Conservation (phyloP, 352 stramenopile species). For the Pythium coloratum region DNA sequence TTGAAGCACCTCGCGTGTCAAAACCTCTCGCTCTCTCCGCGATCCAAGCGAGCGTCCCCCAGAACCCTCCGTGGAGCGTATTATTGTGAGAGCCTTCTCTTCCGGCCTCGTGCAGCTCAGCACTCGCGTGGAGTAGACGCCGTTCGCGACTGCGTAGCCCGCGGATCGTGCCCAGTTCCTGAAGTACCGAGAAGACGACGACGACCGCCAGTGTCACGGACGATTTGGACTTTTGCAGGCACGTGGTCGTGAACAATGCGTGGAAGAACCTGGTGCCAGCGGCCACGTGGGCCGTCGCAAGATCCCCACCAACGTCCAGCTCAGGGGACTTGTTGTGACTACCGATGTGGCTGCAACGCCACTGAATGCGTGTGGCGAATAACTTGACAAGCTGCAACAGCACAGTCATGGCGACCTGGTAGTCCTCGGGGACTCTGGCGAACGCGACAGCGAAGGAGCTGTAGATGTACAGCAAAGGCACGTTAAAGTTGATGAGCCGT, state of each 20-base stretch:
- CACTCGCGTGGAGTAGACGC: too few species aligned
- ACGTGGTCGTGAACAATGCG: constrained; percentile 11
- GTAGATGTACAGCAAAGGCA: background rate
- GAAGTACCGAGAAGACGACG: background rate
- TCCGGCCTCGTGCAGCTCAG: too few species aligned
- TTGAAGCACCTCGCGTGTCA: too few species aligned
- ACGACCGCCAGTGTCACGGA: background rate
- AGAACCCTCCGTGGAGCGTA: too few species aligned
- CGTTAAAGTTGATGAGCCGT: background rate
- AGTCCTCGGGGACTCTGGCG: background rate
- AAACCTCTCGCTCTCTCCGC: too few species aligned
- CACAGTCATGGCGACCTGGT: background rate
- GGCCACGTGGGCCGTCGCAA: constrained; percentile 5
- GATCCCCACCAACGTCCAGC: background rate
- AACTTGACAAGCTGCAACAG: background rate
- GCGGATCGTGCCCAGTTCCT: background rate
- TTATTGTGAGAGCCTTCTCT: too few species aligned
- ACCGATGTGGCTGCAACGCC: background rate
- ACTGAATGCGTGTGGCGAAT: background rate
- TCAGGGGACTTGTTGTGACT: background rate
- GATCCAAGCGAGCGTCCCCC: too few species aligned
- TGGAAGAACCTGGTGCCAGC: constrained; percentile 16
- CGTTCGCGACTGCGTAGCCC: background rate
- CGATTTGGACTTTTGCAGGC: constrained; percentile 12
- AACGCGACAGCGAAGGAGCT: background rate